These are phyloP conservation scores for Cercospora beticola DNA, from an alignment of 2,329 filamentous ascomycete species.

Conservation along the genomic window DNA sequence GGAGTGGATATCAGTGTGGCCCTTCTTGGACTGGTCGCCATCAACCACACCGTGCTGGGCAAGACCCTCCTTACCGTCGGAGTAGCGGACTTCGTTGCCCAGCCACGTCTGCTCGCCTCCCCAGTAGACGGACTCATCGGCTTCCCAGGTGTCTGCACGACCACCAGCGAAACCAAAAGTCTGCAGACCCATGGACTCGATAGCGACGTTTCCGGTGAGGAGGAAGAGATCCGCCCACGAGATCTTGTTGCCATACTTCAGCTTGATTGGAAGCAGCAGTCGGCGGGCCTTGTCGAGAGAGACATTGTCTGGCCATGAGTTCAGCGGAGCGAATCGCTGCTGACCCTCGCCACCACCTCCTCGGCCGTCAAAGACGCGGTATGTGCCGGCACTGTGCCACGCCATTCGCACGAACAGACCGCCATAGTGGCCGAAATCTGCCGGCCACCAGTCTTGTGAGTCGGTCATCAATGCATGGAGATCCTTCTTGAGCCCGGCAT, in stretches of 20 bases:
- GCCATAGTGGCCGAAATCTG: constrained; percentile 78
- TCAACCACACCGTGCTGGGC: constrained; percentile 45
- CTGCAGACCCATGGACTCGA: constrained; percentile 74
- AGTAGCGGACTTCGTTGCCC: constrained; percentile 71
- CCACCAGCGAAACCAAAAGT: constrained; percentile 73
- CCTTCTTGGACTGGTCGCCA: constrained; percentile 44
- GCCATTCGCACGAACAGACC: constrained; percentile 78
- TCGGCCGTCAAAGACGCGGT: constrained; percentile 72
- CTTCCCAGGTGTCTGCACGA: constrained; percentile 70
- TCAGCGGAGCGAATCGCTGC: constrained; percentile 77
- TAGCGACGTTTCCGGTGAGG: constrained; percentile 71
- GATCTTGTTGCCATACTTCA: constrained; percentile 80
- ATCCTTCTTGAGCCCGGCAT: constrained; percentile 71
- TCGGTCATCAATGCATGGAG: constrained; percentile 70
- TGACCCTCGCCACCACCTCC: constrained; percentile 70
- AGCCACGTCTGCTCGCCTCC: constrained; percentile 73
- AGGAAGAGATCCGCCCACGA: constrained; percentile 75
- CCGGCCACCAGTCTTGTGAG: constrained; percentile 79
- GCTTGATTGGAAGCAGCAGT: constrained; percentile 78
- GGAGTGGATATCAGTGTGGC: constrained; percentile 50
- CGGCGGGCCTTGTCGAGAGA: constrained; percentile 77
- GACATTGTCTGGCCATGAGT: constrained; percentile 80
- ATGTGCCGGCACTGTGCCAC: constrained; percentile 78
- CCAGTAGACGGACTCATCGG: constrained; percentile 76
- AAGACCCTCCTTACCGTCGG: constrained; percentile 51